A percentile compares a stretch with the other conserved stretches of the same genome.
phyloP scores from a whole-genome alignment of 768 basidiomycete genomes.

The Trametopsis cervina region DNA sequence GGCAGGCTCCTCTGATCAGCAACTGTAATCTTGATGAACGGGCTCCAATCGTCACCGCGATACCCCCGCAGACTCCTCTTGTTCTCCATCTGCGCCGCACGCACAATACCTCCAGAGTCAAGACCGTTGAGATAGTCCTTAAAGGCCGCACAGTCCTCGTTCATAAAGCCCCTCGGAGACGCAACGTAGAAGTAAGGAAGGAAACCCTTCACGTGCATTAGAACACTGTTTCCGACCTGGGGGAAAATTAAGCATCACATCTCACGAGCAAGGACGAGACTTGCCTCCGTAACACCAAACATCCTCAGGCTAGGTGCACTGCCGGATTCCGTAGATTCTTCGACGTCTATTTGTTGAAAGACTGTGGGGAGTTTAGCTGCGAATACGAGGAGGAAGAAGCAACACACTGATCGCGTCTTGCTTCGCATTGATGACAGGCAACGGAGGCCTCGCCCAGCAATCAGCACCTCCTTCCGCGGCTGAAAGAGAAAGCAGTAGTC shows the following conservation, averaged over 20 bases:
- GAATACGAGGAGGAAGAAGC: neutral
- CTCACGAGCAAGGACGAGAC: conserved; percentile 1
- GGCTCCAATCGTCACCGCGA: conserved; percentile 65
- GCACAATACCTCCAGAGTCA: conserved; percentile 33
- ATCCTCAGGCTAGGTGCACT: conserved; percentile 50
- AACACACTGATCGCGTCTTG: conserved; percentile 61
- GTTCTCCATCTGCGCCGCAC: conserved; percentile 48
- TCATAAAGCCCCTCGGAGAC: conserved; percentile 75
- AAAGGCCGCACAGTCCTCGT: conserved; percentile 61
- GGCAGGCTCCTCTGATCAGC: conserved; percentile 70
- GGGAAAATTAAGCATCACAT: neutral
- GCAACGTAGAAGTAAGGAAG: conserved; percentile 91
- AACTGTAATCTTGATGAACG: conserved; percentile 83
- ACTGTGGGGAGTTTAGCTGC: conserved; percentile 34
- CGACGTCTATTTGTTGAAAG: conserved; percentile 96
- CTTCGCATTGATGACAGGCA: conserved; percentile 49
- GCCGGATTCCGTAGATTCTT: conserved; percentile 46
- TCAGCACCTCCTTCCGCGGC: conserved; percentile 76
- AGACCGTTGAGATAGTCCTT: conserved; percentile 44
- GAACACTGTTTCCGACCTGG: conserved; percentile 83
- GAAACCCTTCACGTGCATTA: conserved; percentile 77
- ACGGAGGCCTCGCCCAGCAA: conserved; percentile 60
- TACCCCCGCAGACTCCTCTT: conserved; percentile 86
- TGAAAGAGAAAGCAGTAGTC: conserved; percentile 19
- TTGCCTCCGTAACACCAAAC: conserved; percentile 87